Percentiles rank a stretch among this genome's conserved stretches.
Evolutionary conservation across 768 basidiomycete genomes (phyloP).

Genomic region (Panus rudis): DNA sequence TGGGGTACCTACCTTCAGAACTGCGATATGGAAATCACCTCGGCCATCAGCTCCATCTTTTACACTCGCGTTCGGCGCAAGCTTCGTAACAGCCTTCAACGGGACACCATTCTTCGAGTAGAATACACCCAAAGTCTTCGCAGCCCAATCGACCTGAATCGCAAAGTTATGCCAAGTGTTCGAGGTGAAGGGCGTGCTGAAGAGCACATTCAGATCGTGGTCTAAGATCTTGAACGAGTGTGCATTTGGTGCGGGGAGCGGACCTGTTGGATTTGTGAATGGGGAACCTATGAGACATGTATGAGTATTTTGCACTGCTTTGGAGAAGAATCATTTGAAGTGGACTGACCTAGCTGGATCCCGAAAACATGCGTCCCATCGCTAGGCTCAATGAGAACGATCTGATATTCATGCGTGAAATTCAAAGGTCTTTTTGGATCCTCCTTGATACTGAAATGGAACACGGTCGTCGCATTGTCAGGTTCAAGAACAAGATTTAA

Average conservation of each 20-base stretch:
- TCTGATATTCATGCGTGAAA: constrained; percentile 53
- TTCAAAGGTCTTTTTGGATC: constrained; percentile 40
- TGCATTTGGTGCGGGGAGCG: constrained; percentile 35
- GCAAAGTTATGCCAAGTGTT: constrained; percentile 55
- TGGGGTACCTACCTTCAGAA: constrained; percentile 41
- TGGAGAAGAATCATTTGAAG: background rate
- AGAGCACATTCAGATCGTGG: constrained; percentile 46
- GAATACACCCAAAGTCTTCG: constrained; percentile 40
- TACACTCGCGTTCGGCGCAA: constrained; percentile 34
- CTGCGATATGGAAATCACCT: constrained; percentile 57
- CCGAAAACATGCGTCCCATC: constrained; percentile 58
- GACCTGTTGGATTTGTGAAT: constrained; percentile 44
- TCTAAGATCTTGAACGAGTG: constrained; percentile 49
- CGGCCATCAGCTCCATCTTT: constrained; percentile 36
- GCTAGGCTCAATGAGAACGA: constrained; percentile 54
- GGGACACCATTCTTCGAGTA: constrained; percentile 38
- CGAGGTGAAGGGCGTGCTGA: constrained; percentile 37
- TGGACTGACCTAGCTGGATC: constrained; percentile 43
- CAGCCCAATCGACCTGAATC: constrained; percentile 48
- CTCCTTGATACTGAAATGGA: constrained; percentile 42
- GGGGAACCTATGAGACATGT: constrained; percentile 37
- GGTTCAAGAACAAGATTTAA: constrained; percentile 35
- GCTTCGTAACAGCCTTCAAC: constrained; percentile 36
- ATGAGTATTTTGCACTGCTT: background rate
- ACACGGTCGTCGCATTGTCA: constrained; percentile 34